Evolutionary conservation across 805 yeast species (phyloP).

Genomic region (Phaffomyces thermotolerans): DNA sequence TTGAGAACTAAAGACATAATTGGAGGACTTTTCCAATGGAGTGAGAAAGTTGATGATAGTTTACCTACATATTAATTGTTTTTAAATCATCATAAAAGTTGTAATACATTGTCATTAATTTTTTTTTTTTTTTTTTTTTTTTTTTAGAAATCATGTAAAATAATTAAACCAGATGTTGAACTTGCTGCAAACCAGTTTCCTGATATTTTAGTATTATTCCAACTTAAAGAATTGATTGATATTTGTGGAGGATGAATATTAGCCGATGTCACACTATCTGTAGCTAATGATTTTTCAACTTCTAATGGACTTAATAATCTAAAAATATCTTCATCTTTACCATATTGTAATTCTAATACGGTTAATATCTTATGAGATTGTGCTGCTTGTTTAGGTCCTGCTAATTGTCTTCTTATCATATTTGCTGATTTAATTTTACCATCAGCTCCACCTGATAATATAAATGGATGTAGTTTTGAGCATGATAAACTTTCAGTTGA

Average conservation of each 20-base stretch:
- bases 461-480: slow-evolving; percentile 39
- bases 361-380: slow-evolving; percentile 25
- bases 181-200: slow-evolving; percentile 50
- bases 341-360: slow-evolving; percentile 35
- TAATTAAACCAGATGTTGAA: slow-evolving; percentile 41
- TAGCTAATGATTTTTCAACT: slow-evolving; percentile 22
- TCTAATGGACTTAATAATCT: slow-evolving; percentile 36
- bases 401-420: slow-evolving; percentile 29
- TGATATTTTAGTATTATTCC: slow-evolving; percentile 44
- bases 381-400: slow-evolving; percentile 27
- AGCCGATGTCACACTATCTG: slow-evolving; percentile 20
- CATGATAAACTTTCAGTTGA: slow-evolving; percentile 33
- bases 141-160: slow-evolving; percentile 20
- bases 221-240: slow-evolving; percentile 40
- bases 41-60: slow-evolving; percentile 45
- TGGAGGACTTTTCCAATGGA: slow-evolving; percentile 77
- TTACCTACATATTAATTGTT: slow-evolving; percentile 54
- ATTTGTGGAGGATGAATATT: slow-evolving; percentile 44
- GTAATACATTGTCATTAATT: neutral
- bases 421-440: slow-evolving; percentile 39
- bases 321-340: slow-evolving; percentile 30
- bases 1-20: slow-evolving; percentile 52
- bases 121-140: neutral
- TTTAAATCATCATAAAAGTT: no score
- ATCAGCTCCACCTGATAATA: slow-evolving; percentile 42